phyloP scores from a whole-genome alignment of 345 rosid genomes.

The Nephelium lappaceum region DNA sequence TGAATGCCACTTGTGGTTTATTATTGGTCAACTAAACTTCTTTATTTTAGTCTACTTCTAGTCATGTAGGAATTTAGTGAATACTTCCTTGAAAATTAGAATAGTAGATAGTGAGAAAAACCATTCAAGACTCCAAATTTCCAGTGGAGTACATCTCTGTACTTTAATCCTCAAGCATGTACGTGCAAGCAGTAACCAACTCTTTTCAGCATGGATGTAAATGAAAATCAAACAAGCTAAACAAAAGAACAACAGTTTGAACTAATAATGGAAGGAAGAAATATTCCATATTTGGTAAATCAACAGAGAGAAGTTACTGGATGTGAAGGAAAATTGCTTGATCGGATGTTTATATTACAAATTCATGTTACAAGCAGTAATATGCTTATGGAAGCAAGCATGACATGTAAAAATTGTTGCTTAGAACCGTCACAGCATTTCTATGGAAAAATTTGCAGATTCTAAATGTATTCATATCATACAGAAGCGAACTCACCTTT shows the following conservation, averaged over 20 bases:
- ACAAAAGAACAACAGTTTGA: not conserved
- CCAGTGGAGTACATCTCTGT: not conserved
- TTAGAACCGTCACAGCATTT: not conserved
- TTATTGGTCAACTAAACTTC: not conserved
- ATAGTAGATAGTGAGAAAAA: not conserved
- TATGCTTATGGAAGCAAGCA: not conserved
- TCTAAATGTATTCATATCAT: not conserved
- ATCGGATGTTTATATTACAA: not conserved
- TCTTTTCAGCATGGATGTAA: not conserved
- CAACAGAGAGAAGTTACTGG: not conserved
- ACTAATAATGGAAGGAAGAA: not conserved
- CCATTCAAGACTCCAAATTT: not conserved
- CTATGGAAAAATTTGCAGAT: not conserved
- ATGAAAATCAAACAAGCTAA: not conserved
- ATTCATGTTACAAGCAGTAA: slow-evolving; percentile 6
- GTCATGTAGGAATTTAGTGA: not conserved
- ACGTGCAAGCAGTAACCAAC: not conserved
- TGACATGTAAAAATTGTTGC: not conserved
- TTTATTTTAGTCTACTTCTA: not conserved
- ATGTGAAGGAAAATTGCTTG: not conserved
- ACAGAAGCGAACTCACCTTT: slow-evolving; percentile 51
- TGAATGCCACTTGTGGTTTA: not conserved
- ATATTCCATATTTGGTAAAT: not conserved
- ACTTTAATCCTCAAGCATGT: not conserved
- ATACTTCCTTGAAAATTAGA: not conserved